These are phyloP conservation scores for Trypanosoma avium DNA, from an alignment of 208 protist genomes.

Conservation along the genomic window DNA sequence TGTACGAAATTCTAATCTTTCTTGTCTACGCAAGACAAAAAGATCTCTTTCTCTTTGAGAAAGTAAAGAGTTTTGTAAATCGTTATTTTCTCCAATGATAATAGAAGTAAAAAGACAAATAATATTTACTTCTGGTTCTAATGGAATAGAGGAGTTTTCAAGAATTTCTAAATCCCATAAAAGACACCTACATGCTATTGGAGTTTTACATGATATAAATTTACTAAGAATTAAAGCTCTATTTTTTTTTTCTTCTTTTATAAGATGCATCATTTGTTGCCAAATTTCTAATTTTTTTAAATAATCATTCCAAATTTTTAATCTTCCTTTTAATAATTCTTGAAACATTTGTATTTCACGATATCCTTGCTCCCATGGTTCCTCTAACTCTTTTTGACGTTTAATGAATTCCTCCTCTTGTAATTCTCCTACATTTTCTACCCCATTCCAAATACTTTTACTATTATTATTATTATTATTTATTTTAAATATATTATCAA, in stretches of 20 bases:
- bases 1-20: constrained; percentile 27
- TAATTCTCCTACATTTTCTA: too few species aligned
- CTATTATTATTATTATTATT: too few species aligned
- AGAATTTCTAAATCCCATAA: constrained; percentile 52
- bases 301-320: constrained; percentile 28
- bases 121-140: constrained; percentile 36
- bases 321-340: constrained; percentile 32
- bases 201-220: constrained; percentile 54
- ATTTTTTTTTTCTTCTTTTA: constrained; percentile 39
- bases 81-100: constrained; percentile 32
- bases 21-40: constrained; percentile 14
- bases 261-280: constrained; percentile 16
- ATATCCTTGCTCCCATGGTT: not conserved
- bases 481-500: constrained; percentile 6
- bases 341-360: constrained; percentile 4
- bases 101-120: constrained; percentile 47
- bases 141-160: constrained; percentile 41
- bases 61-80: constrained; percentile 36
- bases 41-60: constrained; percentile 25
- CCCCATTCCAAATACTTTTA: too few species aligned
- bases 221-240: constrained; percentile 36
- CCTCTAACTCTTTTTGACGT: not conserved
- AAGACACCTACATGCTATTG: constrained; percentile 42
- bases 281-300: constrained; percentile 23
- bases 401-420: constrained; percentile 9